Percentiles rank a stretch among this genome's conserved stretches.
Evolutionary conservation across 176 grass and related monocot genomes (phyloP).

Genomic region (Eleusine coracana): DNA sequence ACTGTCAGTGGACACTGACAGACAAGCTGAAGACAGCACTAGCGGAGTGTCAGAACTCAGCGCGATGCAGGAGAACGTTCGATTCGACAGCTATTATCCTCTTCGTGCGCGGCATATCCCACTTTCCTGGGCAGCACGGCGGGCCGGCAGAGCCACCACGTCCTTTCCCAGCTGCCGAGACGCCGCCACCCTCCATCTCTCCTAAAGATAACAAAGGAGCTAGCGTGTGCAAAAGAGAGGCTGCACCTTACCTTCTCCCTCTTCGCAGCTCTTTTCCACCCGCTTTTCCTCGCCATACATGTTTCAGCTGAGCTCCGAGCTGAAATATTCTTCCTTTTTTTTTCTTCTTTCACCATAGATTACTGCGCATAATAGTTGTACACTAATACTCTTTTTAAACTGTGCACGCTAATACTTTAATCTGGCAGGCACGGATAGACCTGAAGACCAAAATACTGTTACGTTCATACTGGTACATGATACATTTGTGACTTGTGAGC

Average conservation of each 20-base stretch:
- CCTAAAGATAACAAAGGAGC: conserved; percentile 54
- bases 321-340: conserved; percentile 24
- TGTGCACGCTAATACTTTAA: neutral
- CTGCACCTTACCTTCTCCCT: conserved; percentile 41
- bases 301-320: neutral
- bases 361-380: neutral
- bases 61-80: conserved; percentile 20
- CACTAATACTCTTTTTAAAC: neutral
- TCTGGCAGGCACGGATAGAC: neutral
- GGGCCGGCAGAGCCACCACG: conserved; percentile 23
- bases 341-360: conserved; percentile 13
- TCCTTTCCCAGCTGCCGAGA: conserved; percentile 39
- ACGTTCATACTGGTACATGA: no score
- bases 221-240: conserved; percentile 53
- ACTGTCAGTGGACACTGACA: neutral
- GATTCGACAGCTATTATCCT: conserved; percentile 19
- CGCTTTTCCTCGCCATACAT: conserved; percentile 8
- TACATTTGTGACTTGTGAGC: no score
- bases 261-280: neutral
- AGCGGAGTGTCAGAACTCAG: neutral
- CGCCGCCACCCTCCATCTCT: conserved; percentile 5
- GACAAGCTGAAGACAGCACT: neutral
- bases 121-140: conserved; percentile 20
- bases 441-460: no score
- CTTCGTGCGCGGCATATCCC: conserved; percentile 6